Conservation (phyloP, 208 protist genomes). For the Wallacemonas sp. region DNA sequence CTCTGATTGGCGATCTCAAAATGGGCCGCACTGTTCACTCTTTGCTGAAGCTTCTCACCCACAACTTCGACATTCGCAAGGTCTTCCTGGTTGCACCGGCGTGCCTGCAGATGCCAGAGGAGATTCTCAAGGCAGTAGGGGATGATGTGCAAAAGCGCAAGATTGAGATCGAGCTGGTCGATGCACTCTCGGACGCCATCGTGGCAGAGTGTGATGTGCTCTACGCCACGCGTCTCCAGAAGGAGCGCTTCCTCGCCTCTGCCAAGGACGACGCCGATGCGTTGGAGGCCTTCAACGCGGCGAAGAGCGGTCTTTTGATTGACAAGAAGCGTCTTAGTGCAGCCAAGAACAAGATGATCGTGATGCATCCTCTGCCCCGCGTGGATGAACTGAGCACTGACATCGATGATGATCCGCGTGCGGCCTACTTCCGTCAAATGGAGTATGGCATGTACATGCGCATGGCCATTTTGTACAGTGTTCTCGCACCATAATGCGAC, state of each 20-base stretch:
- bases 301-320: constrained; percentile 78
- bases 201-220: constrained; percentile 95
- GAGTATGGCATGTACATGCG: constrained; percentile 97
- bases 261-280: constrained; percentile 45
- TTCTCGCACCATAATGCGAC: constrained; percentile 64
- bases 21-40: constrained; percentile 97
- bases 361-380: constrained; percentile 98
- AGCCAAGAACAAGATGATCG: constrained; percentile 91
- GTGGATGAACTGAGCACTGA: constrained; percentile 95
- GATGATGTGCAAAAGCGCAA: constrained; percentile 40
- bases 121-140: constrained; percentile 68
- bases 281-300: constrained; percentile 82
- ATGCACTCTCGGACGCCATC: constrained; percentile 41
- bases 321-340: constrained; percentile 68
- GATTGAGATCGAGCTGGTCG: constrained; percentile 32
- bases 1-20: constrained; percentile 97
- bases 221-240: constrained; percentile 97
- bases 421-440: constrained; percentile 98
- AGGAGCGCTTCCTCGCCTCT: constrained; percentile 92
- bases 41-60: constrained; percentile 90
- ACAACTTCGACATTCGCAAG: constrained; percentile 81
- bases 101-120: constrained; percentile 88
- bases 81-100: constrained; percentile 91
- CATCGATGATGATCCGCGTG: constrained; percentile 93
- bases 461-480: constrained; percentile 96